A percentile compares a stretch with the other conserved stretches of the same genome.
These are phyloP conservation scores for Epichloe bromicola DNA, from an alignment of 2,329 filamentous ascomycete species.

Conservation along the genomic window DNA sequence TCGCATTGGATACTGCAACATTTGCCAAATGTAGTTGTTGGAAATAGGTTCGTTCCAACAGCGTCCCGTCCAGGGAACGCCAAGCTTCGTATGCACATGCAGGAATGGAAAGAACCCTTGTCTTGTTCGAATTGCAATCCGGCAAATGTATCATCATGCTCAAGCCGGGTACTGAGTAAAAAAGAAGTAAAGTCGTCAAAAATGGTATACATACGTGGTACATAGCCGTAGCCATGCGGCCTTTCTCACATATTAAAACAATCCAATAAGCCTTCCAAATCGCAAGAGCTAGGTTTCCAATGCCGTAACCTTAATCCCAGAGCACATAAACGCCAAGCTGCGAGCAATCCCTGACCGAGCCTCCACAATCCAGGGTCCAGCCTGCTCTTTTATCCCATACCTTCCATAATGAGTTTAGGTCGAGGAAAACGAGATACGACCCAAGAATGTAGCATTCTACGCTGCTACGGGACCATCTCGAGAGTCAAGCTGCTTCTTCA, in stretches of 20 bases:
- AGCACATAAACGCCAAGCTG: constrained; percentile 7
- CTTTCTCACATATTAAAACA: constrained; percentile 7
- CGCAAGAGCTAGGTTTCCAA: constrained; percentile 19
- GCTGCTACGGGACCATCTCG: constrained; percentile 14
- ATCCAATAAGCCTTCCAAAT: constrained; percentile 18
- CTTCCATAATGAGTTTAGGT: not conserved
- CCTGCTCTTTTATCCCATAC: not conserved
- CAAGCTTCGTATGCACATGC: too few relatives aligned
- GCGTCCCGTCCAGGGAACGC: not conserved
- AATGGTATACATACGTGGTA: not conserved
- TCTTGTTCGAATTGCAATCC: not conserved
- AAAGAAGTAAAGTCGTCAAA: not conserved
- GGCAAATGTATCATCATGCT: not conserved
- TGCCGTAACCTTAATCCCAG: constrained; percentile 10
- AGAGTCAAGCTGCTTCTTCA: constrained; percentile 22
- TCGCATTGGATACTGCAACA: too few relatives aligned
- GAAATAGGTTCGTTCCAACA: too few relatives aligned
- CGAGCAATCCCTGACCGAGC: not conserved
- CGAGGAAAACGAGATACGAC: not conserved
- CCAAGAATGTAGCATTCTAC: not conserved
- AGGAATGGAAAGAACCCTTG: not conserved
- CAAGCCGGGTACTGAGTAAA: not conserved
- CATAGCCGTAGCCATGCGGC: not conserved
- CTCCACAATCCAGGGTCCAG: not conserved
- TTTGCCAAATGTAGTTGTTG: too few relatives aligned